Conservation (phyloP, 78 protist genomes). For the Polysphondylium violaceum region DNA sequence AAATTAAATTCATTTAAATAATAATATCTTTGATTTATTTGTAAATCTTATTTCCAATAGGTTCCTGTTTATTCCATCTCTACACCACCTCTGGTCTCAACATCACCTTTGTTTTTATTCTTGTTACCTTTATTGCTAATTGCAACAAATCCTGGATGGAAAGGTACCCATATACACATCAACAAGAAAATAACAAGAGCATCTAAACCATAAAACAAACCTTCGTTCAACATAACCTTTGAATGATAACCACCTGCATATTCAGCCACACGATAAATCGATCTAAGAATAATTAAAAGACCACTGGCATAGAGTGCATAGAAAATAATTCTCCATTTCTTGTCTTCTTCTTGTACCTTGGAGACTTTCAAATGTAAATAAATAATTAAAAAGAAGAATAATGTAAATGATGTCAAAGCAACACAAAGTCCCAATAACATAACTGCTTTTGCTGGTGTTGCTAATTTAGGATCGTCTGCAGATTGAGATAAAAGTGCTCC, state of each 20-base stretch:
- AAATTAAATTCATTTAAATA: no score
- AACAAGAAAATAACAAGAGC: slow-evolving; percentile 24
- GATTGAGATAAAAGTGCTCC: slow-evolving; percentile 38
- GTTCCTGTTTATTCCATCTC: slow-evolving; percentile 29
- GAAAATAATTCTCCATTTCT: slow-evolving; percentile 35
- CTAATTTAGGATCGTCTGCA: slow-evolving; percentile 7
- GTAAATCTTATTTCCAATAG: no score
- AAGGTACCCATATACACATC: slow-evolving; percentile 44
- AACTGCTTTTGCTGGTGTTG: slow-evolving; percentile 30
- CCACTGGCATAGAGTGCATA: slow-evolving; percentile 13
- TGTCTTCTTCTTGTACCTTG: slow-evolving; percentile 12
- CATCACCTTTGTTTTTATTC: neutral
- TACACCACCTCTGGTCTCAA: slow-evolving; percentile 1
- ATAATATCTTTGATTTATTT: no score
- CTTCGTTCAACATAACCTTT: slow-evolving; percentile 13
- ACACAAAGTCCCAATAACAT: slow-evolving; percentile 24
- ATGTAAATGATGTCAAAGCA: slow-evolving; percentile 16
- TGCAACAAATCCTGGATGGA: slow-evolving; percentile 9
- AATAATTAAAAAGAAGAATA: slow-evolving; percentile 23
- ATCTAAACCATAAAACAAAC: slow-evolving; percentile 37
- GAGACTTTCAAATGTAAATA: neutral
- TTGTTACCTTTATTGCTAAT: neutral
- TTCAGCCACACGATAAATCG: slow-evolving; percentile 55
- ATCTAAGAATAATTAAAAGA: slow-evolving; percentile 23
- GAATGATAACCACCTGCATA: slow-evolving; percentile 55